Base-by-base conservation (phyloP, 164 flowering plant species). In the Litsea cubeba region DNA sequence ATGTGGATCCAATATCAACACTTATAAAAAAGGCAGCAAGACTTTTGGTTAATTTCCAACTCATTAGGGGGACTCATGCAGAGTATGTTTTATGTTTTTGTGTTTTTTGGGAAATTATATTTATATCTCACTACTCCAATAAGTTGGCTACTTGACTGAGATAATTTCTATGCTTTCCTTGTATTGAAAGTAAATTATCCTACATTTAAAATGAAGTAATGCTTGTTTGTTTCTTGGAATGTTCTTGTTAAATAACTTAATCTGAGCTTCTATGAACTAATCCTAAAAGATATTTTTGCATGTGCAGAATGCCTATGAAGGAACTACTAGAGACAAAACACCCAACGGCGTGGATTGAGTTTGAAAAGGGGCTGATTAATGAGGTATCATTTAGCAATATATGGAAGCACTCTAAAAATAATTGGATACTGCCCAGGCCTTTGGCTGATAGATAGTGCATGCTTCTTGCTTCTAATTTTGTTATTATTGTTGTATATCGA, bases 291-390 rank as follows among this genome's bases (percentile, higher is more conserved):
- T n/a, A 71, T 6, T 14, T 71, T 73, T 68, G 50, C 76, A 20
- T 82, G 80, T 81, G 77, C 92, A 95, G 99, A 81, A 89, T 93
- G 98, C 78, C 97, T 40, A 40, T 92, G 74, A 79, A 93, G 82
- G 98, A 93, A 76, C 82, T 93, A 69, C 72, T 95, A 35, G 93
- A 91, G 68, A 77, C 84, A 85, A 91, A 93, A 84, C 94, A 95
- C 74, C 99, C 99, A 40, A 91, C 91, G 60, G 92, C 90, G 25
- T 92, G 98, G 99, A 76, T 85, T 65, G 97, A 95, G 80, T 95
- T 95, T 73, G 99, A 95, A 76, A 81, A 85, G 78, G 99, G 98
- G 66, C 79, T 81, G 70, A 92, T 95, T 81, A 68, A 85, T 79
- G 99, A 95, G 99, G 99, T 93, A 88, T 78, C 46, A 75, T 72